Base-by-base conservation (phyloP, 2,329 filamentous ascomycete species). In the Claviceps paspali region DNA sequence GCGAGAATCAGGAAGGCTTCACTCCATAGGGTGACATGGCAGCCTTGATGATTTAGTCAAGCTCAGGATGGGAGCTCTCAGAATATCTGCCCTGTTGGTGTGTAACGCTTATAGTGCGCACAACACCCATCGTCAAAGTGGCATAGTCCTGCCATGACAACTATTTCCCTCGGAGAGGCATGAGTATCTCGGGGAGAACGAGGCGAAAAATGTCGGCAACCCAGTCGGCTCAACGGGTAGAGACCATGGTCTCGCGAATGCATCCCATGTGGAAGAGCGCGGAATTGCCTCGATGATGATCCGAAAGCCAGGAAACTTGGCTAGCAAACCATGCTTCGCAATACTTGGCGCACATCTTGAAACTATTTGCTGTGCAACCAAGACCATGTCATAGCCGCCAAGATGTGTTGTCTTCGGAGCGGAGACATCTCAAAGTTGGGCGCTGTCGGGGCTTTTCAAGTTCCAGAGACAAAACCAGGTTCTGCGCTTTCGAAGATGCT, bases 181-280 rank as follows among this genome's bases (percentile, higher is more conserved):
- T 38, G 29, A 32, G 15, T n/a, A 9, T 7, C 5, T 14, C 15
- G 10, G 57, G 58, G 56, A 63, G 54, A 49, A 43, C 43, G 53
- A 63, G 63, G 61, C 60, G 60, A 62, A 55, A n/a, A 48, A 47
- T 48, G 56, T 53, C 35, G 47, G 51, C 51, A 51, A 52, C 46
- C 12, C 24, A 24, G 35, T 9, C 22, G 24, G 21, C 33, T 24
- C 38, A 39, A 36, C 18, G n/a, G 36, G 17, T 19, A 36, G 27
- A n/a, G 8, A 28, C 17, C 31, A 23, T 19, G 18, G 17, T 22
- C 14, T 10, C 17, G 22, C 29, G 23, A 15, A 17, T 31, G n/a
- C 15, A 23, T 27, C 23, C 30, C 21, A 21, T 14, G 17, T 22
- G 26, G 21, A 33, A 27, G n/a, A 26, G 14, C 22, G 15, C 14